These are phyloP conservation scores for Nemania bipapillata DNA, from an alignment of 2,329 filamentous ascomycete species.

Conservation along the genomic window DNA sequence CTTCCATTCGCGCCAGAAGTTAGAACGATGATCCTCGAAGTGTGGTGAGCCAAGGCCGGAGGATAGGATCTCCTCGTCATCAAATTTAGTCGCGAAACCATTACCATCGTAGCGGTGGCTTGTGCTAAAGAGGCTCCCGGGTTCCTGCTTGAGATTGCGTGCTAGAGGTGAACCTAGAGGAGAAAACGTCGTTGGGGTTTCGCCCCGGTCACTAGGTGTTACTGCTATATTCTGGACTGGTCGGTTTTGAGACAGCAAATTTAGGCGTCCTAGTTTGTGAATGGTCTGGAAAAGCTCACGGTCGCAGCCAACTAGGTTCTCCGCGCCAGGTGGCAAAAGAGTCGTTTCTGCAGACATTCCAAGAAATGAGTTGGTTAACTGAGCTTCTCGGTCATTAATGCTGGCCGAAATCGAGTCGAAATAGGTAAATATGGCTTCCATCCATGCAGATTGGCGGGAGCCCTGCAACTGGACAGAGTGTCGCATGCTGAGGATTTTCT, in stretches of 20 bases:
- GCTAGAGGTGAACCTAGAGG: slow-evolving; percentile 57
- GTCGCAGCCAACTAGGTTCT: slow-evolving; percentile 90
- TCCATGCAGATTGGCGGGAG: slow-evolving; percentile 82
- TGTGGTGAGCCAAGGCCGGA: slow-evolving; percentile 57
- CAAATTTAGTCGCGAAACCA: slow-evolving; percentile 67
- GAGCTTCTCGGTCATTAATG: slow-evolving; percentile 89
- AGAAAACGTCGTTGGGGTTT: slow-evolving; percentile 50
- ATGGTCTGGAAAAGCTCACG: slow-evolving; percentile 87
- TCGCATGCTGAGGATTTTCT: slow-evolving; percentile 84
- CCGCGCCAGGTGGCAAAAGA: slow-evolving; percentile 70
- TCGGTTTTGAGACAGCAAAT: slow-evolving; percentile 79
- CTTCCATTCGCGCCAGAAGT: slow-evolving; percentile 90
- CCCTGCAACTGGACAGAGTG: slow-evolving; percentile 63
- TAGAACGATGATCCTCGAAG: slow-evolving; percentile 67
- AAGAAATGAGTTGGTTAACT: slow-evolving; percentile 76
- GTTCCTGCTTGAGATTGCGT: slow-evolving; percentile 56
- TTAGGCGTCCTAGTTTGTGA: slow-evolving; percentile 82
- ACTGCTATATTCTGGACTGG: slow-evolving; percentile 59
- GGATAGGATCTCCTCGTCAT: slow-evolving; percentile 65
- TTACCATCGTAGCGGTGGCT: slow-evolving; percentile 74
- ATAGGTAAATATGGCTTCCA: slow-evolving; percentile 92
- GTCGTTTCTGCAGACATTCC: slow-evolving; percentile 62
- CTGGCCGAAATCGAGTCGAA: slow-evolving; percentile 93
- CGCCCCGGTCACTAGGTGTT: slow-evolving; percentile 44
- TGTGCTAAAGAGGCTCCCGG: slow-evolving; percentile 63